Base-by-base conservation (phyloP, 2,329 filamentous ascomycete genomes). In the Juglanconis oblonga region DNA sequence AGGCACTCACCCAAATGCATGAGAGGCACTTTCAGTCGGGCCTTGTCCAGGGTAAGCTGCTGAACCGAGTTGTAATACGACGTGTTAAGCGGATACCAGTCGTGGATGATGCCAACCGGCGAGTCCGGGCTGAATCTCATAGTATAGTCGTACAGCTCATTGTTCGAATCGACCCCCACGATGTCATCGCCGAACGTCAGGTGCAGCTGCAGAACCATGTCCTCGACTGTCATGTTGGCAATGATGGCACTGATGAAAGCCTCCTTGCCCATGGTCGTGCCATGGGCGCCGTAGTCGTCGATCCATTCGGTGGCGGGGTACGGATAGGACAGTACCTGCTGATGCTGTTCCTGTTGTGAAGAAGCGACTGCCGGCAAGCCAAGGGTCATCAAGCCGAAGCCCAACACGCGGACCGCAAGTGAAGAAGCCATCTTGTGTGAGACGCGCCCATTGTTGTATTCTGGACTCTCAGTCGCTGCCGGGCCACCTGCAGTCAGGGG, bases 1-100 rank as follows among this genome's bases (percentile, higher is more conserved):
- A 79, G 70, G 59, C 76, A 79, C 58, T 79, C 77, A 9, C 72
- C 77, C 4, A 71, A 72, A 59, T 78, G 76, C 68, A 79, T 68
- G 3, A 78, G 67, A 0, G 77, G 77, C 5, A 79, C 70, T 38
- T 74, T 72, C 0, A 77, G 63, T 8, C 69, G 69, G 4, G 76
- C 70, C 42, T 72, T 74, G 9, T 74, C 59, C 2, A 73, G 62
- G 52, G 73, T 77, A 31, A 76, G 67, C 42, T 68, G 67, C 55
- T 79, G 77, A 3, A 78, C 52, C 3, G 68, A 66, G 55, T 78
- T 78, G 62, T 79, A 77, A 59, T 77, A 66, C 6, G 76, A 73
- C 32, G 68, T 75, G 52, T 78, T 78, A 0, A 76, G 70, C 3
- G 74, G 69, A 53, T 79, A 79, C 71, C 74, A 76, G 62, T 79